Evolutionary conservation across 768 basidiomycete species (phyloP), one percentile per base, ranked within the genome.

Genomic region (Naganishia antarctica): DNA sequence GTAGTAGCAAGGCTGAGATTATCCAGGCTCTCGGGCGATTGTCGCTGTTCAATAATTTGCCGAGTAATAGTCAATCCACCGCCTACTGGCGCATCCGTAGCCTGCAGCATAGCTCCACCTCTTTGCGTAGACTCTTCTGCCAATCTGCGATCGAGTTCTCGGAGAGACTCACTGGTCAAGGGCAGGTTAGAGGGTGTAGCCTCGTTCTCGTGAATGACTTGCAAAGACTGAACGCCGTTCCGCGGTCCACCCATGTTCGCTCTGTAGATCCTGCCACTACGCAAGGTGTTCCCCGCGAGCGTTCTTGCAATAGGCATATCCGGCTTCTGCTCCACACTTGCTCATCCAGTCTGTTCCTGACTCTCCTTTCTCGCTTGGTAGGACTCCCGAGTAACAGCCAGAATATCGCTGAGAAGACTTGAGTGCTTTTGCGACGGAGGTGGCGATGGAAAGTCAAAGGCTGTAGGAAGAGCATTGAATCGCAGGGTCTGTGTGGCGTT

Each of bases 331-430:
- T 40, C 53, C 12, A 11, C 28, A 57, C 16, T 23, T 21, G 23
- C 31, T 9, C 3, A 4, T 25, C 23, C 34, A 15, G 53, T 40
- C 21, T 57, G 32, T 11, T 40, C 37, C n/a, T 18, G 23, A 23
- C 12, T 25, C 23, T 57, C 53, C 21, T 57, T 57, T 40, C 53
- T 37, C 21, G 34, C 53, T 57, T 57, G 53, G 40, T 57, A 57
- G 34, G 53, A 57, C 5, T 57, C 53, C 4, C 53, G 53, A 40
- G 53, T 57, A 34, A 57, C 53, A 26, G 53, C 53, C 4, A 57
- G 37, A 21, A 57, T 57, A 15, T 57, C 53, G 50, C 62, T 63
- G n/a, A 64, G 45, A 47, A 64, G 53, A 29, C 63, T 64, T n/a
- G 45, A 53, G 40, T 64, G 63, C 23, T 53, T 51, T 18, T 64